Percentiles rank a stretch among this genome's conserved stretches.
Evolutionary conservation across 148 eudicot genomes (phyloP).

Genomic region (Nepenthes mirabilis): DNA sequence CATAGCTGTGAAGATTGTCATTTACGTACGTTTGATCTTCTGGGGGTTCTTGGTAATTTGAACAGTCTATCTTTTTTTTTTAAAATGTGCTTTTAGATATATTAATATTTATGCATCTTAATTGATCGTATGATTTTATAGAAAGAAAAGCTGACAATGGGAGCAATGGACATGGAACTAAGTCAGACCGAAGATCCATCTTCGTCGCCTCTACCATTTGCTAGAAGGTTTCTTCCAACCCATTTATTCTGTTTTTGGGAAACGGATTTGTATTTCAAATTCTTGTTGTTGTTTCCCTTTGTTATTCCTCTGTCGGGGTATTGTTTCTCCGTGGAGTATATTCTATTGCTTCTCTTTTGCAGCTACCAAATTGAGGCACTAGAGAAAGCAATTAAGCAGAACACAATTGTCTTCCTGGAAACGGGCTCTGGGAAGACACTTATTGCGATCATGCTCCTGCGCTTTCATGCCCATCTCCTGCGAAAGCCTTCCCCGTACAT

Average conservation of each 20-base stretch:
- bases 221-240: conserved; percentile 14
- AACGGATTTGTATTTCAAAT: background rate
- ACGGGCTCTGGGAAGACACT: conserved; percentile 94
- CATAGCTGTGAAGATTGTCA: too few relatives aligned
- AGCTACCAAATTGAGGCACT: conserved; percentile 91
- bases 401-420: conserved; percentile 83
- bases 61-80: too few relatives aligned
- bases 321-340: background rate
- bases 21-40: too few relatives aligned
- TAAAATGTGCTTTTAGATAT: too few relatives aligned
- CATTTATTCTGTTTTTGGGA: background rate
- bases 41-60: too few relatives aligned
- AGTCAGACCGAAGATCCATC: background rate
- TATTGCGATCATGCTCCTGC: conserved; percentile 82
- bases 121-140: too few relatives aligned
- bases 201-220: conserved; percentile 13
- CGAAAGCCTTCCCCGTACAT: conserved; percentile 49
- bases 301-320: background rate
- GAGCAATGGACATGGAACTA: background rate
- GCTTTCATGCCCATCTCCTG: conserved; percentile 47
- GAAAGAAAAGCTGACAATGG: background rate
- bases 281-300: background rate
- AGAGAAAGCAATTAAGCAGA: conserved; percentile 60
- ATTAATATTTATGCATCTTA: too few relatives aligned
- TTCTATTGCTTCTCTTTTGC: background rate